These are phyloP conservation scores for Botrytis squamosa DNA, from an alignment of 2,329 filamentous ascomycete species.

Conservation along the genomic window DNA sequence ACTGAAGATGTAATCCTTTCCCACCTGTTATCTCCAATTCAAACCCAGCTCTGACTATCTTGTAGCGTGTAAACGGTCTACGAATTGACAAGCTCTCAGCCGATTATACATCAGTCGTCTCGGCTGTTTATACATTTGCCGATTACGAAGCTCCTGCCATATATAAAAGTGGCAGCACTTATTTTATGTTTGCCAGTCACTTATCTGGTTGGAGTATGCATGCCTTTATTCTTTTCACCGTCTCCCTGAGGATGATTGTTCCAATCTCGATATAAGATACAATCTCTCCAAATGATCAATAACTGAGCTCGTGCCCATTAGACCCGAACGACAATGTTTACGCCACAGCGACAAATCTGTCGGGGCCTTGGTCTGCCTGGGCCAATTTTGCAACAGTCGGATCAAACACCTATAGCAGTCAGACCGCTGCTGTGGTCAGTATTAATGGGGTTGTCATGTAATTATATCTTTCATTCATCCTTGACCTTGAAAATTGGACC, in stretches of 20 bases:
- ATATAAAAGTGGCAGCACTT: slow-evolving; percentile 57
- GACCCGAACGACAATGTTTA: slow-evolving; percentile 63
- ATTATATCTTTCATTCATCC: not conserved
- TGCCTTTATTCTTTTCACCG: not conserved
- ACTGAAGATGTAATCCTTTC: slow-evolving; percentile 54
- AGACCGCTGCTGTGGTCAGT: slow-evolving; percentile 59
- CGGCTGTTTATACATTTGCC: not conserved
- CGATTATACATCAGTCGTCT: slow-evolving; percentile 53
- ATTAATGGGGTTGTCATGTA: slow-evolving; percentile 40
- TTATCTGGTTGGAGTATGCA: slow-evolving; percentile 45
- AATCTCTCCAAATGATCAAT: not conserved
- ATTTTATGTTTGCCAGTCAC: slow-evolving; percentile 64
- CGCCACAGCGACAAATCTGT: slow-evolving; percentile 55
- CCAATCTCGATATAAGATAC: not conserved
- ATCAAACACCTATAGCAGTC: slow-evolving; percentile 56
- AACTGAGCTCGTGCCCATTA: slow-evolving; percentile 11
- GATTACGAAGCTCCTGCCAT: slow-evolving; percentile 63
- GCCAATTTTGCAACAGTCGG: slow-evolving; percentile 56
- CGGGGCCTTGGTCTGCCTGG: slow-evolving; percentile 62
- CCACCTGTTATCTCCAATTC: too few relatives aligned
- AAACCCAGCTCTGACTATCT: not conserved
- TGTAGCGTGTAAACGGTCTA: slow-evolving; percentile 54
- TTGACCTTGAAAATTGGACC: not conserved
- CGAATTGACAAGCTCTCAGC: slow-evolving; percentile 56
- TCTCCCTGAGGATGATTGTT: not conserved